Base-by-base conservation (phyloP, 2,329 filamentous ascomycete genomes). In the Colletotrichum sp. region DNA sequence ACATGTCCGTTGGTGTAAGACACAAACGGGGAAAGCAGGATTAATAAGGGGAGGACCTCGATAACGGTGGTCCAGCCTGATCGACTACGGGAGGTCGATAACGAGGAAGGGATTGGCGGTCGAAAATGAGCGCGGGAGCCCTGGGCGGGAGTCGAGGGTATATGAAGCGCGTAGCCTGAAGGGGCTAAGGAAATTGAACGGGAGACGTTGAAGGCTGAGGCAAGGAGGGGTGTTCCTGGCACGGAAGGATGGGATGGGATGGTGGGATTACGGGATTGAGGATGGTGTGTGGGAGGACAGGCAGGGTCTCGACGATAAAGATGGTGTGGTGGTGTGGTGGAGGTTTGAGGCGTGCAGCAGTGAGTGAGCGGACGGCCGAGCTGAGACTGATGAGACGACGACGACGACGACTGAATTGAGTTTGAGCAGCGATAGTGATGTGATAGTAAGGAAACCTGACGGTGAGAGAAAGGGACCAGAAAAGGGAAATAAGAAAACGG, bases 141-240 rank as follows among this genome's bases (percentile, higher is more conserved):
- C 24, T 36, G 69, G 10, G 24, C 28, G 64, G 63, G 26, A 64
- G 73, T 64, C 30, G 52, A 60, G 63, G 22, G 44, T 72, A 68
- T 44, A 68, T 63, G 63, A 75, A 52, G 73, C 70, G 72, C 71
- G 59, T 26, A 28, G 73, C 63, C 39, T 10, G 30, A 63, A 73
- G 39, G 16, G 30, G 66, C 34, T 5, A 72, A 62, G 70, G 70
- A 39, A 28, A 28, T 44, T 59, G n/a, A 28, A 69, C 24, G 67
- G 67, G 34, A 30, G 67, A 48, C 32, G 32, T 22, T 62, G 55
- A 26, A 69, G 67, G 34, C 55, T 69, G 67, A 69, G 18, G 67
- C 52, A 69, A 60, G 52, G 32, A 62, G 55, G 67, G 67, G 55
- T 60, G 55, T 44, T 62, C 52, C 67, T 69, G 52, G 52, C 12